A percentile compares a stretch with the other conserved stretches of the same genome.
Evolutionary conservation across 805 yeast species (phyloP).

Genomic region (Saccharomycopsis amapae): DNA sequence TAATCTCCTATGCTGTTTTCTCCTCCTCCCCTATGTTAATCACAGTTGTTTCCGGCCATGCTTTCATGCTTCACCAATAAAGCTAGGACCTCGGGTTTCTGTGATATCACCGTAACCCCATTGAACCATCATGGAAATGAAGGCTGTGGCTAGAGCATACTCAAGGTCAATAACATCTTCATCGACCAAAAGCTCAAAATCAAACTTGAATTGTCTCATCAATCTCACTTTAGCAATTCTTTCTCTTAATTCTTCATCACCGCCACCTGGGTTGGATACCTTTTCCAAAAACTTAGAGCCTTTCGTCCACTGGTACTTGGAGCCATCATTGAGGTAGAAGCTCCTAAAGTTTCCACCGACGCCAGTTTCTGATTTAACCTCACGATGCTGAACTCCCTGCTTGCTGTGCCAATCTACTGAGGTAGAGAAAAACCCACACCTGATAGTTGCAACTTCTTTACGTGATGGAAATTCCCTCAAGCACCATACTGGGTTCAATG

Average conservation of each 20-base stretch:
- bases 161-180: slow-evolving; percentile 40
- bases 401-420: slow-evolving; percentile 44
- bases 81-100: slow-evolving; percentile 48
- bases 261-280: slow-evolving; percentile 48
- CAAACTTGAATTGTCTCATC: slow-evolving; percentile 52
- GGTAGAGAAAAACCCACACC: slow-evolving; percentile 40
- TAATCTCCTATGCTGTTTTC: too few species aligned
- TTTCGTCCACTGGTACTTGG: slow-evolving; percentile 49
- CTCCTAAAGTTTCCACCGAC: slow-evolving; percentile 36
- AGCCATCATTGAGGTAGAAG: slow-evolving; percentile 47
- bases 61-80: slow-evolving; percentile 22
- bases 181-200: slow-evolving; percentile 51
- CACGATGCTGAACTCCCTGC: slow-evolving; percentile 39
- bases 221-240: slow-evolving; percentile 49
- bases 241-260: slow-evolving; percentile 46
- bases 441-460: slow-evolving; percentile 43
- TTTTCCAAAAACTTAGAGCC: slow-evolving; percentile 45
- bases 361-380: slow-evolving; percentile 33
- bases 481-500: slow-evolving; percentile 47
- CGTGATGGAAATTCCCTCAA: slow-evolving; percentile 38
- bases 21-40: too few species aligned
- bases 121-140: slow-evolving; percentile 57
- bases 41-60: neutral
- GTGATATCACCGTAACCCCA: slow-evolving; percentile 55
- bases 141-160: slow-evolving; percentile 52